Conservation (phyloP, 2,329 filamentous ascomycete genomes). For the Hyphodiscus sp. region DNA sequence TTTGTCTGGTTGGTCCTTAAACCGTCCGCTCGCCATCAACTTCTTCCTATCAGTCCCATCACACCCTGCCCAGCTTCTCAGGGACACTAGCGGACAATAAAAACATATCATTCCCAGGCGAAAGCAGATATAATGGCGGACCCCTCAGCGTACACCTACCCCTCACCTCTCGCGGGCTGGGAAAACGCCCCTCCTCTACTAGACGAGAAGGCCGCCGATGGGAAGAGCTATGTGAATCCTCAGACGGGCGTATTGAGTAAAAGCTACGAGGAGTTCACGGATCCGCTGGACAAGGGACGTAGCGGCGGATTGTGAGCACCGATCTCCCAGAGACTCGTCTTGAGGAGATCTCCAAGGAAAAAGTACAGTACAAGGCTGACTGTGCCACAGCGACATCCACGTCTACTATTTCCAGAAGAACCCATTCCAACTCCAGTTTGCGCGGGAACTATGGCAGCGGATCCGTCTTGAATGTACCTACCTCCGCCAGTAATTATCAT, state of each 20-base stretch:
- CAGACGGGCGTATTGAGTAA: conserved; percentile 53
- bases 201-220: conserved; percentile 50
- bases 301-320: conserved; percentile 63
- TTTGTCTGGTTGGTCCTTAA: background rate
- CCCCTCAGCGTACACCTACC: conserved; percentile 42
- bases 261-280: conserved; percentile 63
- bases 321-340: conserved; percentile 10
- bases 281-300: conserved; percentile 58
- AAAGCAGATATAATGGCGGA: conserved; percentile 37
- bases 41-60: too few relatives aligned
- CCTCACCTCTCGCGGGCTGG: conserved; percentile 46
- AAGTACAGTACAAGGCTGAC: background rate
- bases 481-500: background rate
- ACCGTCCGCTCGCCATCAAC: background rate
- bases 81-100: background rate
- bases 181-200: conserved; percentile 41
- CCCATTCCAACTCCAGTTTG: conserved; percentile 57
- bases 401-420: conserved; percentile 72
- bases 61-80: background rate
- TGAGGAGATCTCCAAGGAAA: background rate
- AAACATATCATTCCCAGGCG: background rate
- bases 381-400: conserved; percentile 59
- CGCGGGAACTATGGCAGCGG: conserved; percentile 66
- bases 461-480: conserved; percentile 70
- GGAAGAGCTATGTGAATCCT: conserved; percentile 70